These are phyloP conservation scores for Metarhizium humberi DNA, from an alignment of 2,329 filamentous ascomycete genomes.

Conservation along the genomic window DNA sequence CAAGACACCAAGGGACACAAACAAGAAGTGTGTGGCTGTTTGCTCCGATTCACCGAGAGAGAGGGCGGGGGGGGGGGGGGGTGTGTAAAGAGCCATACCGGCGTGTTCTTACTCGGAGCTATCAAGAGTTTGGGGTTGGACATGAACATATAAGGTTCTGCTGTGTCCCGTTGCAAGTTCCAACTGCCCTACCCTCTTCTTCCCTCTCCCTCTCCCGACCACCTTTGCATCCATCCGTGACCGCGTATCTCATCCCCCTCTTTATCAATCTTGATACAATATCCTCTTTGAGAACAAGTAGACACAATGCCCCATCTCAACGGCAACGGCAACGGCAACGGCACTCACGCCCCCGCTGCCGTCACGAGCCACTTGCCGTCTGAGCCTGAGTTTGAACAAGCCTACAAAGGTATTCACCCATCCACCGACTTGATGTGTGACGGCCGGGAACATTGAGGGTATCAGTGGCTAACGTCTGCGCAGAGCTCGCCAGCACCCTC, in stretches of 20 bases:
- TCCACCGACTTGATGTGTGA: too few species aligned
- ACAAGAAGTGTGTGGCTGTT: background rate
- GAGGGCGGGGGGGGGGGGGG: background rate
- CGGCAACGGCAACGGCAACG: conserved; percentile 2
- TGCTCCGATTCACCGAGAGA: background rate
- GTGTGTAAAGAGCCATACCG: background rate
- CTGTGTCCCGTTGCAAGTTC: background rate
- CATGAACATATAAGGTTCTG: conserved; percentile 1
- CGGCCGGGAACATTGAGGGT: background rate
- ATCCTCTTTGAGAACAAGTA: background rate
- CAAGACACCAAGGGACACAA: background rate
- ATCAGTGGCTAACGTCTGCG: background rate
- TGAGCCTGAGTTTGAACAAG: conserved; percentile 98
- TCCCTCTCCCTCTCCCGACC: background rate
- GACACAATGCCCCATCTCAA: conserved; percentile 3
- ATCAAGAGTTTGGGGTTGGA: background rate
- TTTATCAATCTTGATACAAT: background rate
- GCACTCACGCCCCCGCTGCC: conserved; percentile 6
- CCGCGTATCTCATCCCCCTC: background rate
- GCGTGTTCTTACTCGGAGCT: too few species aligned
- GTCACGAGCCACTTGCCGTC: conserved; percentile 74
- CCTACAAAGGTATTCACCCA: conserved; percentile 65
- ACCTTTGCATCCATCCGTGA: background rate
- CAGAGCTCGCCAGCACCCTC: conserved; percentile 90
- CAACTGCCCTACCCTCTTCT: background rate